Conservation (phyloP, 129 eudicot genomes). For the Ambrosia trifida region DNA sequence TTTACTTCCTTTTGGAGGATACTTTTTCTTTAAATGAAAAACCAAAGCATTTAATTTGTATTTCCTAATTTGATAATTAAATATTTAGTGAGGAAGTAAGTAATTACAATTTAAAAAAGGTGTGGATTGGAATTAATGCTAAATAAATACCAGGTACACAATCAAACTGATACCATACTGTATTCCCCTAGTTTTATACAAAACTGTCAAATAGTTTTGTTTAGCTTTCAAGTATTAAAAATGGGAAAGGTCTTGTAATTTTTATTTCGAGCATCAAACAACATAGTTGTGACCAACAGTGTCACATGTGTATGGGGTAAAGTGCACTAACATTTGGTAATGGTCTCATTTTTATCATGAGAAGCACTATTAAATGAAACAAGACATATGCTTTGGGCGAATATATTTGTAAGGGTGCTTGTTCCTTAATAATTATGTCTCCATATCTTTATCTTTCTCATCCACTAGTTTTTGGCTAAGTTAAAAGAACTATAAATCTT, state of each 20-base stretch:
- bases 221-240: background rate
- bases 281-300: background rate
- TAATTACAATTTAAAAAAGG: too few relatives aligned
- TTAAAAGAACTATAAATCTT: background rate
- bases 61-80: too few relatives aligned
- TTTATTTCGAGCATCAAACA: background rate
- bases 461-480: background rate
- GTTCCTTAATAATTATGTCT: conserved; percentile 5
- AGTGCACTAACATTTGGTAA: conserved; percentile 14
- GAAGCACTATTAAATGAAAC: conserved; percentile 4
- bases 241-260: background rate
- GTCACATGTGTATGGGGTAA: conserved; percentile 6
- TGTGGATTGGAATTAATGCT: too few relatives aligned
- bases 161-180: too few relatives aligned
- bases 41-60: too few relatives aligned
- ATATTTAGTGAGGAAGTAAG: too few relatives aligned
- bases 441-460: conserved; percentile 14
- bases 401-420: conserved; percentile 1
- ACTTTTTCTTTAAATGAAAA: too few relatives aligned
- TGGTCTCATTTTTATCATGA: conserved; percentile 3
- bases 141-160: too few relatives aligned
- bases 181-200: too few relatives aligned
- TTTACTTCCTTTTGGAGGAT: too few relatives aligned
- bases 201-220: background rate
- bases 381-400: background rate